Evolutionary conservation across 495 filamentous ascomycete genomes (phyloP), one percentile per base, ranked within the genome.

Genomic region (Hypoxylon perforatum): DNA sequence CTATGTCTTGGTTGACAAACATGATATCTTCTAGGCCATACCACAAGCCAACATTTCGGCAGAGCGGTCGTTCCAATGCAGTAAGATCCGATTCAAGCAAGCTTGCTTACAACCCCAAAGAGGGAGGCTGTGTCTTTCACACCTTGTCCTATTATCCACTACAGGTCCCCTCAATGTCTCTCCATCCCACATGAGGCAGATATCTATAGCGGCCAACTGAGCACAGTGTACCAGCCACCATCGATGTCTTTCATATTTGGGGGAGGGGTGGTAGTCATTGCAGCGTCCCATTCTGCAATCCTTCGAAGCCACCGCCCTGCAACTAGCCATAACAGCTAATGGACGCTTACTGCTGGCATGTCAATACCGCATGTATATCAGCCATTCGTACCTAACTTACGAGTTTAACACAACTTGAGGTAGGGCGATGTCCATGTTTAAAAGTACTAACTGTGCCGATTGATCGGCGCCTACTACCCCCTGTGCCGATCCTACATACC

Each of bases 241-340:
- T 39, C 49, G 18, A 41, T 35, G 53, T 53, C 54, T 60, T 23
- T 53, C 18, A 41, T 25, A 57, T 51, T 33, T 3, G 30, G 51
- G 50, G 42, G 48, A n/a, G n/a, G n/a, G n/a, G n/a, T n/a, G 38
- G 39, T 25, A 44, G 28, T 54, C 28, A 63, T 58, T 63, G 42
- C 50, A 69, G 59, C 59, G 48, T 69, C 30, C 18, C 65, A 69
- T 64, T 52, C 39, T 50, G 28, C 46, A 44, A 61, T 69, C 66
- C 66, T 69, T 61, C 51, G 28, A 49, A 56, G 55, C 59, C 60
- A 51, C 33, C 51, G 15, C 35, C 18, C 30, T 64, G 57, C 66
- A 57, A 47, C 57, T 57, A 57, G 39, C 61, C 65, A 69, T 56
- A 60, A 55, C 10, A 46, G 35, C 50, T 23, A 17, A 17, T 48